Evolutionary conservation across 2,329 filamentous ascomycete genomes (phyloP), one percentile per base, ranked within the genome.

Genomic region (Colletotrichum liriopes): DNA sequence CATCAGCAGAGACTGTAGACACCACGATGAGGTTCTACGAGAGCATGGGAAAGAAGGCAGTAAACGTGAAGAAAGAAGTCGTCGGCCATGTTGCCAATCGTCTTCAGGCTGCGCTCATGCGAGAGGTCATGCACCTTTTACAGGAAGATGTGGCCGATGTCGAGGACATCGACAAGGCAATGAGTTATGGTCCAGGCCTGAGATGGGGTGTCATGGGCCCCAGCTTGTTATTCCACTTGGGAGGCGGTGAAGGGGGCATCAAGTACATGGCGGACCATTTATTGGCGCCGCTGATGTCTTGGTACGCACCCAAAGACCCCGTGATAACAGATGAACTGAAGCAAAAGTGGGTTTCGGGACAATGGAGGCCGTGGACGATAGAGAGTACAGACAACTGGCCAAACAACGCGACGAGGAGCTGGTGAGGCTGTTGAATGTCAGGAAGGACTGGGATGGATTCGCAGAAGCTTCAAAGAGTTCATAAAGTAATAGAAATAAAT

Each of bases 51-150:
- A 85, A 85, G 73, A 80, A 80, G 26, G 79, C 85, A 0, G 78
- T 85, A 1, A 77, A 81, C 29, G 77, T 86, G 29, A 78, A 79
- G 65, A 80, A 84, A 56, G 84, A 86, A 72, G 79, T 81, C 0
- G 78, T 81, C 2, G 85, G 85, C 0, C 83, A 84, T 66, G 79
- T 86, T 9, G 84, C 83, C 20, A 86, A 86, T 75, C 79, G 85
- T 8, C 80, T 87, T 0, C 85, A 86, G 20, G 67, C 67, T 20
- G 61, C 67, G 11, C 43, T 70, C 16, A 39, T 70, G 39, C 58
- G 67, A 20, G 67, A 70, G n/a, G 45, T 70, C 39, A 59, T 70
- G 61, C 60, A 66, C n/a, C 60, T 70, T 11, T 37, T 70, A 1
- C 67, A 70, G 39, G 54, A 70, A 20, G 67, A 65, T 4, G 55